These are phyloP conservation scores for Wickerhamomyces bisporus DNA, from an alignment of 805 yeast species.

Conservation along the genomic window DNA sequence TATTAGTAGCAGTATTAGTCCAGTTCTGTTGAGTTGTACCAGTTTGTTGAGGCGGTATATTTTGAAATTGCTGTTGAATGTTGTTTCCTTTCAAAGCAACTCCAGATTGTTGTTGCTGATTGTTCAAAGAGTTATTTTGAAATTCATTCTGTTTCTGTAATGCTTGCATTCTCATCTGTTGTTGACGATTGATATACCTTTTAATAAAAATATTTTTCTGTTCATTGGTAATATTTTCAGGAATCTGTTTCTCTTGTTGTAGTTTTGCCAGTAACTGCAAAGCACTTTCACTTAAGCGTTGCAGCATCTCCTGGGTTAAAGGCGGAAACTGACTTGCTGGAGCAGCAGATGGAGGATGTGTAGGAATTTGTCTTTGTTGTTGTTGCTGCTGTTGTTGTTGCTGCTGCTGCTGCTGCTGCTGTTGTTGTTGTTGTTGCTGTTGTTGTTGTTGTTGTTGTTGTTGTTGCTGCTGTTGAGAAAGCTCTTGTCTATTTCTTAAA, in stretches of 20 bases:
- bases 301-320: slow-evolving; percentile 15
- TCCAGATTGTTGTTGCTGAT: not conserved
- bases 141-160: slow-evolving; percentile 1
- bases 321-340: slow-evolving; percentile 7
- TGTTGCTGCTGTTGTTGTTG: slow-evolving; percentile 17
- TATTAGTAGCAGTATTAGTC: not conserved
- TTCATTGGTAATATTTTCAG: slow-evolving; percentile 18
- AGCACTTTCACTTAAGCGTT: slow-evolving; percentile 20
- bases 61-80: not conserved
- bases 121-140: slow-evolving; percentile 1
- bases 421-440: slow-evolving; percentile 6
- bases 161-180: slow-evolving; percentile 14
- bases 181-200: slow-evolving; percentile 21
- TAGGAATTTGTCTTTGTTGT: slow-evolving; percentile 25
- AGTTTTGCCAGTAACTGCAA: slow-evolving; percentile 17
- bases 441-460: slow-evolving; percentile 25
- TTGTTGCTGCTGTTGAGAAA: slow-evolving; percentile 24
- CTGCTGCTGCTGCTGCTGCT: slow-evolving; percentile 5
- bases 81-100: too few relatives aligned
- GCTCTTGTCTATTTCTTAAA: slow-evolving; percentile 19
- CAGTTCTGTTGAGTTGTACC: slow-evolving; percentile 4
- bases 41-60: not conserved
- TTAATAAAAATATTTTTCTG: slow-evolving; percentile 21
- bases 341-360: slow-evolving; percentile 3
- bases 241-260: slow-evolving; percentile 21